Evolutionary conservation across 2,329 filamentous ascomycete species (phyloP).

Genomic region (Botrytis deweyae): DNA sequence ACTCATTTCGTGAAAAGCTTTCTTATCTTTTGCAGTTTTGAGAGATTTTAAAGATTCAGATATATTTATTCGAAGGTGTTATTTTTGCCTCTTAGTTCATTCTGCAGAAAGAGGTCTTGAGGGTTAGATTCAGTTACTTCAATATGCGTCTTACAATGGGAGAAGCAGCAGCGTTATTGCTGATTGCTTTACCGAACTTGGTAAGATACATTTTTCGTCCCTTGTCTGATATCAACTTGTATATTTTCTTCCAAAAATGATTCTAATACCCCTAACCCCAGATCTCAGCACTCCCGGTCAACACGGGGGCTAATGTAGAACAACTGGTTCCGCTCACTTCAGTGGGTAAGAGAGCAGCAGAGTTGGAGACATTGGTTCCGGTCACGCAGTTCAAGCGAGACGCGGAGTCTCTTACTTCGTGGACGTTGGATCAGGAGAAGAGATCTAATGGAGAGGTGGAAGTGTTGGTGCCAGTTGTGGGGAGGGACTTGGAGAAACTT

Average conservation of each 20-base stretch:
- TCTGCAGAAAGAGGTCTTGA: not conserved
- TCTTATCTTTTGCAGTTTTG: not conserved
- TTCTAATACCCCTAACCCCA: not conserved
- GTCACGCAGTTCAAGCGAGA: not conserved
- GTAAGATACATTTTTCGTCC: not conserved
- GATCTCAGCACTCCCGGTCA: constrained; percentile 12
- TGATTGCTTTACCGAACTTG: constrained; percentile 5
- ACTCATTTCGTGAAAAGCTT: not conserved
- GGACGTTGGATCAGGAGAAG: not conserved
- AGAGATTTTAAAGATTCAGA: not conserved
- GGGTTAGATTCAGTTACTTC: not conserved
- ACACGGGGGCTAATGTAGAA: not conserved
- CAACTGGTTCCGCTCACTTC: not conserved
- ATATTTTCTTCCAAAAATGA: not conserved
- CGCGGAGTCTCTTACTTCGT: not conserved
- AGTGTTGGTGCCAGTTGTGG: not conserved
- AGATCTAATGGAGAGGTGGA: not conserved
- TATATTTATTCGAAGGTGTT: not conserved
- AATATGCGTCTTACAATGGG: constrained; percentile 11
- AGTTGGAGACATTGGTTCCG: not conserved
- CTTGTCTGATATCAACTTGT: not conserved
- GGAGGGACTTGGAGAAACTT: not conserved
- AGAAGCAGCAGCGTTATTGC: constrained; percentile 1
- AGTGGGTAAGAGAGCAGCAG: not conserved
- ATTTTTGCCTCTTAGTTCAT: not conserved